Percentiles rank a stretch among this genome's conserved stretches.
These are phyloP conservation scores for Nothopassalora personata DNA, from an alignment of 2,329 filamentous ascomycete genomes.

Conservation along the genomic window DNA sequence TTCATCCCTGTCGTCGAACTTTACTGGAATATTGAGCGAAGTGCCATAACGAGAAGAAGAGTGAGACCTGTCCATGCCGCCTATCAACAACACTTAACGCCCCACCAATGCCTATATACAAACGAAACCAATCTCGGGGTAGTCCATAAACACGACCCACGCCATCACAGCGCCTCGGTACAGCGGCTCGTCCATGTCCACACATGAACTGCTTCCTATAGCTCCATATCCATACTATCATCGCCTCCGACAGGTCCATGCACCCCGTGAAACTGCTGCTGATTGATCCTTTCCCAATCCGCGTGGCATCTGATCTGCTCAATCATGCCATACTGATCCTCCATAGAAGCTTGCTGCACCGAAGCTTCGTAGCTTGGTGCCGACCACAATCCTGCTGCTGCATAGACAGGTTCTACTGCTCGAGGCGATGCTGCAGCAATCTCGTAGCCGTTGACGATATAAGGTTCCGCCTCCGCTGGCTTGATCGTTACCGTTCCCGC, in stretches of 20 bases:
- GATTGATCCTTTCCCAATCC: constrained; percentile 36
- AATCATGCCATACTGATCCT: constrained; percentile 62
- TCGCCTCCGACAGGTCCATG: constrained; percentile 14
- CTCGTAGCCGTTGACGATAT: constrained; percentile 79
- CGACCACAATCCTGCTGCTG: constrained; percentile 35
- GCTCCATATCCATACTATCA: constrained; percentile 30
- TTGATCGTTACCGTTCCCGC: constrained; percentile 11
- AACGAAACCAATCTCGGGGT: not conserved
- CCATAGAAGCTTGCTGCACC: constrained; percentile 49
- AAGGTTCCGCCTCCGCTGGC: constrained; percentile 59
- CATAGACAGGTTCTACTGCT: constrained; percentile 67
- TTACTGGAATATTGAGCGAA: not conserved
- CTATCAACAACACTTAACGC: not conserved
- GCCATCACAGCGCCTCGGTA: not conserved
- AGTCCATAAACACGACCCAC: not conserved
- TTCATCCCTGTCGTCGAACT: not conserved
- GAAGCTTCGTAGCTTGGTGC: constrained; percentile 29
- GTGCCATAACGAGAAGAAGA: not conserved
- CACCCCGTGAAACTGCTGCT: constrained; percentile 16
- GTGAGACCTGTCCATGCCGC: not conserved
- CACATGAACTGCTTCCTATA: constrained; percentile 9
- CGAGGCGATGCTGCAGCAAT: constrained; percentile 49
- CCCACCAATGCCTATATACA: not conserved
- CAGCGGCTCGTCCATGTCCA: not conserved
- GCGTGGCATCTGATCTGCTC: constrained; percentile 51